Conservation (phyloP, 2,329 filamentous ascomycete genomes). For the Talaromyces sp. region DNA sequence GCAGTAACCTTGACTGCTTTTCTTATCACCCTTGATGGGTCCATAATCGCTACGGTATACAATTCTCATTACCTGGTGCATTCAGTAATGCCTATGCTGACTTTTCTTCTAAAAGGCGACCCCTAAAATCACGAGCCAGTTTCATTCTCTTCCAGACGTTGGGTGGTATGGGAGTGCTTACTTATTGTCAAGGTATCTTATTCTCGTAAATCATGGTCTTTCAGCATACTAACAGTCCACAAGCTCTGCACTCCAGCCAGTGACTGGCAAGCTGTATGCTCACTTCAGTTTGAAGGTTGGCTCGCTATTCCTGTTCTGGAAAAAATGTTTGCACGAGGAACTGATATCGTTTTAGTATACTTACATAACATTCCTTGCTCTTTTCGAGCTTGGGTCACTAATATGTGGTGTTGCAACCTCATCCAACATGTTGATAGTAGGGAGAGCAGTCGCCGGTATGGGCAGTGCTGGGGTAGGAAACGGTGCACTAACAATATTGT, state of each 20-base stretch:
- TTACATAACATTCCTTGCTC: slow-evolving; percentile 22
- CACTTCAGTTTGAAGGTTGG: slow-evolving; percentile 17
- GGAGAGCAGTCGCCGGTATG: slow-evolving; percentile 19
- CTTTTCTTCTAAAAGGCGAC: not conserved
- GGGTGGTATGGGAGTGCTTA: slow-evolving; percentile 2
- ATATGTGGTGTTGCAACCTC: slow-evolving; percentile 19
- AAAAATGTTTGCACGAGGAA: not conserved
- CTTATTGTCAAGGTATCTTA: not conserved
- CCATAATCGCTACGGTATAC: not conserved
- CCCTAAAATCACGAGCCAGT: not conserved
- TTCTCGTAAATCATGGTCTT: not conserved
- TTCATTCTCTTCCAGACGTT: not conserved
- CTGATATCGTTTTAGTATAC: slow-evolving; percentile 18
- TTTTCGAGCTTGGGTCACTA: slow-evolving; percentile 26
- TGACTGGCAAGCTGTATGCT: slow-evolving; percentile 21
- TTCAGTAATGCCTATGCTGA: not conserved
- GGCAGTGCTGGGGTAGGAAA: slow-evolving; percentile 19
- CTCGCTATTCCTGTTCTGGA: not conserved
- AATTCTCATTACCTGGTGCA: not conserved
- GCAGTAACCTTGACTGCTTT: not conserved
- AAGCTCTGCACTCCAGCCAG: slow-evolving; percentile 19
- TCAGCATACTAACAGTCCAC: slow-evolving; percentile 13
- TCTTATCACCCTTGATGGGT: not conserved
- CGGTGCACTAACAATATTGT: slow-evolving; percentile 17
- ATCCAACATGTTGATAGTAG: slow-evolving; percentile 23